Conservation (phyloP, 202 grass and related monocot species). For the Digitaria exilis region DNA sequence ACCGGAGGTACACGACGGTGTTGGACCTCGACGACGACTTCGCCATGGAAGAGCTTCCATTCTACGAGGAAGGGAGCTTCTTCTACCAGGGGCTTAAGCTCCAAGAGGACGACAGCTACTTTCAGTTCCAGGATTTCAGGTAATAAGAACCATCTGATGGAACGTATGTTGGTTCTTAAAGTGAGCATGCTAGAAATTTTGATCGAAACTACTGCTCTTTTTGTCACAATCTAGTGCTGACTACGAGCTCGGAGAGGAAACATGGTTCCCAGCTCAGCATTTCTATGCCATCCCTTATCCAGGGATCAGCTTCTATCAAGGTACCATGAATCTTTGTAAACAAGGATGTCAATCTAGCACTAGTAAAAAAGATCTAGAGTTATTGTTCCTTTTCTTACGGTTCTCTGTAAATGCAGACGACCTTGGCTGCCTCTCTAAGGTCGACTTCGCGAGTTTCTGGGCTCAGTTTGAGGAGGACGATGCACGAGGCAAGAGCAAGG, state of each 20-base stretch:
- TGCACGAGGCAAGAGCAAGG: background rate
- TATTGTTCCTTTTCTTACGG: background rate
- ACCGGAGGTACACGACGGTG: background rate
- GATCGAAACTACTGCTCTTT: slow-evolving; percentile 1
- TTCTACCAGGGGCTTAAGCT: background rate
- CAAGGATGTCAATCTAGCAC: background rate
- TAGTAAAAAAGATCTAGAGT: background rate
- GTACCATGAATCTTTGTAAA: slow-evolving; percentile 4
- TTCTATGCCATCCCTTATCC: background rate
- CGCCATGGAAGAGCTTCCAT: background rate
- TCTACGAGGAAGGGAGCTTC: background rate
- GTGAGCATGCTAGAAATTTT: background rate
- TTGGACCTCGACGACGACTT: background rate
- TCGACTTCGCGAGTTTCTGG: slow-evolving; percentile 20
- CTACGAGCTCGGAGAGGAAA: background rate
- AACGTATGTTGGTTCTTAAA: background rate
- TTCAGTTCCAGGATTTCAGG: slow-evolving; percentile 22
- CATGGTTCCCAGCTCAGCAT: background rate
- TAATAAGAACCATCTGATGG: too few relatives aligned
- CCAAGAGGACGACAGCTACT: background rate
- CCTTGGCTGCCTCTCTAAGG: background rate
- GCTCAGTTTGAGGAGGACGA: slow-evolving; percentile 19
- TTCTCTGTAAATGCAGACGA: slow-evolving; percentile 16
- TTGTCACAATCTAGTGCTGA: background rate
- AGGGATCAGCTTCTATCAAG: background rate